Evolutionary conservation across 352 stramenopile genomes (phyloP), one percentile per base, ranked within the genome.

Genomic region (Phytophthora melonis): DNA sequence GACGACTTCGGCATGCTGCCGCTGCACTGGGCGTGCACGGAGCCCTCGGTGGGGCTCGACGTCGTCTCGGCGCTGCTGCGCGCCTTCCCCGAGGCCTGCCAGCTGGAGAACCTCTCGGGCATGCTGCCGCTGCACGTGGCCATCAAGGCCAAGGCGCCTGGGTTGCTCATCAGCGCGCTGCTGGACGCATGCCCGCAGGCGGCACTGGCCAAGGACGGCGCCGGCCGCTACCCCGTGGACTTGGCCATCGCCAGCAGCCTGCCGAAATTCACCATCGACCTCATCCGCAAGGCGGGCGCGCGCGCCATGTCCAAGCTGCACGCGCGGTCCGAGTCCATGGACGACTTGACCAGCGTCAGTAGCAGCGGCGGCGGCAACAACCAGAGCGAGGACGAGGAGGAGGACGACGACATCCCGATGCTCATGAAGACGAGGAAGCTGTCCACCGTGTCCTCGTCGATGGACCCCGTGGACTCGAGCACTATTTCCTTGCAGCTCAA

Each of bases 1-100:
- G 89, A 96, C 75, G 82, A 94, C 70, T 94, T 94, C 58, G 87
- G 88, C 32, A 94, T 96, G 86, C 77, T 94, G 70, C 88, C 89
- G 49, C 78, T 96, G 52, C 89, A 96, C 74, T 96, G 89, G 89
- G 87, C 81, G 36, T 94, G 85, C 61, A 96, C 88, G 5, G 89
- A 95, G 68, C 77, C 81, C 21, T 39, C 66, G 16, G 61, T 94
- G 23, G 36, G 71, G 23, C 74, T 94, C 13, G 81, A 83, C 53
- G 72, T 81, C 50, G 41, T 96, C 25, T 69, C 81, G 41, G 27
- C 73, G 27, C 59, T 95, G 43, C 58, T 91, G 16, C 36, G 70
- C 2, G 85, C 82, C 7, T 94, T 91, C 50, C 87, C 89, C 0
- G 75, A 66, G 2, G 89, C 78, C 19, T 93, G 82, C 41, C 47